Evolutionary conservation across 805 yeast genomes (phyloP).

Genomic region (Saturnispora zaruensis): DNA sequence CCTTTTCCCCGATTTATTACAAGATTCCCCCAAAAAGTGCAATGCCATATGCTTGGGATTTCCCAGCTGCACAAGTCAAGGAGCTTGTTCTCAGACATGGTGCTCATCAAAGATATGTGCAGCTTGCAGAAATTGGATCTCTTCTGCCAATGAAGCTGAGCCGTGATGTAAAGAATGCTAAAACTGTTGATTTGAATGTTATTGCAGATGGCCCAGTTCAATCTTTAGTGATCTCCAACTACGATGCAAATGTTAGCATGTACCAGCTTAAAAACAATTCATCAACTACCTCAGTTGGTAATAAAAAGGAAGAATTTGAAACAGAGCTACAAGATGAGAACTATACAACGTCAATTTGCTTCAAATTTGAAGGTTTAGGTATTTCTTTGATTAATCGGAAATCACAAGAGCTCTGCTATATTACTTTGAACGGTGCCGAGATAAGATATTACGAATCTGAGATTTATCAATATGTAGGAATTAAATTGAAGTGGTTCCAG

Average conservation of each 20-base stretch:
- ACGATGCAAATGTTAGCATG: constrained; percentile 68
- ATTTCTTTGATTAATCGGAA: constrained; percentile 70
- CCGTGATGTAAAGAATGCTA: constrained; percentile 9
- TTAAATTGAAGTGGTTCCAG: constrained; percentile 90
- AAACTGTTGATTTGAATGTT: constrained; percentile 78
- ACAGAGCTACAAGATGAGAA: constrained; percentile 46
- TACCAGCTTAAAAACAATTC: constrained; percentile 45
- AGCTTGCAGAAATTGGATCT: constrained; percentile 88
- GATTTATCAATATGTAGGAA: constrained; percentile 66
- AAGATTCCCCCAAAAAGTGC: constrained; percentile 81
- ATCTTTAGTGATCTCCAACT: constrained; percentile 73
- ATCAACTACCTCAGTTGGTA: constrained; percentile 21
- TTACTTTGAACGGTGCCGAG: constrained; percentile 77
- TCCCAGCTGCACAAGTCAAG: constrained; percentile 80
- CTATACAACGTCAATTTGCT: constrained; percentile 41
- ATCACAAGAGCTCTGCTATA: constrained; percentile 68
- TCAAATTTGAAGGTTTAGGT: constrained; percentile 80
- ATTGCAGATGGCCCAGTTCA: constrained; percentile 96
- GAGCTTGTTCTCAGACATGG: constrained; percentile 68
- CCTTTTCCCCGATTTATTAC: constrained; percentile 72
- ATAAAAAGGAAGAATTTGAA: constrained; percentile 41
- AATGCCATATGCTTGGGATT: constrained; percentile 98
- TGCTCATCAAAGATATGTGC: constrained; percentile 68
- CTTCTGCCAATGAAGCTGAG: constrained; percentile 70
- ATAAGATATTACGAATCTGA: constrained; percentile 76